Conservation (phyloP, 805 yeast species). For the Candida ponderosae region DNA sequence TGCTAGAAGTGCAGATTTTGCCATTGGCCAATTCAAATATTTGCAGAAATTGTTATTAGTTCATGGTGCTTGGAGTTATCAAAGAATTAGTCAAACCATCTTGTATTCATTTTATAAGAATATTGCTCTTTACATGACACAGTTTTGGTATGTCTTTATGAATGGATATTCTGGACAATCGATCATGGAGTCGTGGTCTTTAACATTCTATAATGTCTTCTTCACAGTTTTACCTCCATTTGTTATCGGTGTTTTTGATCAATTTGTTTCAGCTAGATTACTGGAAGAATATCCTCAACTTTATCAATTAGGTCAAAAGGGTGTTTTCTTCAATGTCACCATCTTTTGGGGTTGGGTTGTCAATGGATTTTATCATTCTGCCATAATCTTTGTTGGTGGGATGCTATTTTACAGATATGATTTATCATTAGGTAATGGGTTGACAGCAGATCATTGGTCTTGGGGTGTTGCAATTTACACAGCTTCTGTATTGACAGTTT, state of each 20-base stretch:
- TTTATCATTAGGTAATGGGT: conserved; percentile 58
- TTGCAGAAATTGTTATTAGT: conserved; percentile 77
- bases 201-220: conserved; percentile 90
- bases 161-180: conserved; percentile 95
- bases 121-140: conserved; percentile 93
- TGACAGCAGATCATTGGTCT: conserved; percentile 80
- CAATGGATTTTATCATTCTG: conserved; percentile 93
- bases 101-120: conserved; percentile 94
- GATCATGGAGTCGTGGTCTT: conserved; percentile 94
- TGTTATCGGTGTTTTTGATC: conserved; percentile 94
- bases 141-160: conserved; percentile 93
- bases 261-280: conserved; percentile 84
- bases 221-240: conserved; percentile 95
- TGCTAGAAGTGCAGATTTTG: conserved; percentile 94
- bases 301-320: conserved; percentile 83
- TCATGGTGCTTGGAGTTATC: conserved; percentile 98
- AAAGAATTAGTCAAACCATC: conserved; percentile 86
- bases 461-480: conserved; percentile 93
- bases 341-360: conserved; percentile 97
- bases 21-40: conserved; percentile 92
- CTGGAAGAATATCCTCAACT: conserved; percentile 88
- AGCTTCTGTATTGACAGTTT: conserved; percentile 76
- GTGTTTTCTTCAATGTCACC: conserved; percentile 80
- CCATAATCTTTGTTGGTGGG: conserved; percentile 70
- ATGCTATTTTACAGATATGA: conserved; percentile 63